These are phyloP conservation scores for Penicillium sp. DNA, from an alignment of 2,329 filamentous ascomycete genomes.

Conservation along the genomic window DNA sequence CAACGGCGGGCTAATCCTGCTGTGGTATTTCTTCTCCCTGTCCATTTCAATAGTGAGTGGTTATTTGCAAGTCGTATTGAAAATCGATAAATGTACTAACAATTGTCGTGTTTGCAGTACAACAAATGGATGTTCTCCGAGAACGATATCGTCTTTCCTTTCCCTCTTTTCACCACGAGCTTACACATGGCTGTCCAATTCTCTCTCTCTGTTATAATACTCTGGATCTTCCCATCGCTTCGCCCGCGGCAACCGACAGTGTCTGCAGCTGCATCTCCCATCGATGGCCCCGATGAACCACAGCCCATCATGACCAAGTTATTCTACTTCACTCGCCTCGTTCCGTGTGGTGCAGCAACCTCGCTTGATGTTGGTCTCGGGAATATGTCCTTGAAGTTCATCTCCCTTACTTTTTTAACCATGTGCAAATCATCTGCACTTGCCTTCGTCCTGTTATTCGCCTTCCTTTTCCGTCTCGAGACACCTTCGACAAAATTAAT, in stretches of 20 bases:
- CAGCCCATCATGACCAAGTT: conserved; percentile 75
- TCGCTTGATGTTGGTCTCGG: conserved; percentile 94
- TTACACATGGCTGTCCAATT: conserved; percentile 97
- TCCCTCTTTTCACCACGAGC: conserved; percentile 91
- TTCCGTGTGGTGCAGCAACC: conserved; percentile 87
- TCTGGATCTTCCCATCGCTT: conserved; percentile 79
- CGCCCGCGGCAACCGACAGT: conserved; percentile 59
- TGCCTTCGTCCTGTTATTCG: conserved; percentile 91
- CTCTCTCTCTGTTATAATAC: conserved; percentile 69
- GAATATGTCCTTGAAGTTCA: conserved; percentile 94
- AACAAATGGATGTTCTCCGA: conserved; percentile 99
- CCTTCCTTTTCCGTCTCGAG: conserved; percentile 90
- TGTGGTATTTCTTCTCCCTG: conserved; percentile 92
- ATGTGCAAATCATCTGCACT: conserved; percentile 99
- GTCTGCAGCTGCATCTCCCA: conserved; percentile 31
- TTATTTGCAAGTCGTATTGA: background rate
- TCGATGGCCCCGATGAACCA: conserved; percentile 49
- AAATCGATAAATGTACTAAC: conserved; percentile 12
- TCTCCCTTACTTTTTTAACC: conserved; percentile 95
- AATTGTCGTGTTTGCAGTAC: conserved; percentile 60
- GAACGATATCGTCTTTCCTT: conserved; percentile 82
- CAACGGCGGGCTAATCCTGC: conserved; percentile 76
- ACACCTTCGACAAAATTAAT: conserved; percentile 81
- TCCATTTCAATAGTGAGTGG: conserved; percentile 80
- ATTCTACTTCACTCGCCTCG: conserved; percentile 90